A percentile compares a stretch with the other conserved stretches of the same genome.
Evolutionary conservation across 179 eudicot species (phyloP).

Genomic region (Drosera spatulata): DNA sequence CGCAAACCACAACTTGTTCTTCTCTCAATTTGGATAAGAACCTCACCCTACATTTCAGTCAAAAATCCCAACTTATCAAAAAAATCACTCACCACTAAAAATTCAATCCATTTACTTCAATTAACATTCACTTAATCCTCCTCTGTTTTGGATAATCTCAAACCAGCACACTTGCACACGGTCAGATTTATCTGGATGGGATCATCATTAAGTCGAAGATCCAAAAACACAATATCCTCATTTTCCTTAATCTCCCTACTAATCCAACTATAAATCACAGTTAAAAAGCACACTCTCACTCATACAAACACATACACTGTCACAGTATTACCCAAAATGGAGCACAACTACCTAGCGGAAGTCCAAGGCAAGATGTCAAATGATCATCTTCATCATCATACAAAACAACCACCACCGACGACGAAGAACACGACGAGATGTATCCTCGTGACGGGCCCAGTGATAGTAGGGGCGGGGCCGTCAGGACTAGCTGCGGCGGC

Average conservation of each 20-base stretch:
- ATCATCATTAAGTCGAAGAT: too few species aligned
- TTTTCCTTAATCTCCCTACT: too few species aligned
- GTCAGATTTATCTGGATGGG: too few species aligned
- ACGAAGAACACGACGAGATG: constrained; percentile 4
- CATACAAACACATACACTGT: neutral
- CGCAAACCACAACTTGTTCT: constrained; percentile 19
- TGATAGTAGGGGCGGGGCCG: constrained; percentile 7
- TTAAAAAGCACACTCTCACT: neutral
- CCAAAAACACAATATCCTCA: too few species aligned
- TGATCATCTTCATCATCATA: constrained; percentile 11
- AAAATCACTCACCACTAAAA: too few species aligned
- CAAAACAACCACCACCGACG: neutral
- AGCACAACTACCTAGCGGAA: constrained; percentile 12
- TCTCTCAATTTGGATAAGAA: neutral
- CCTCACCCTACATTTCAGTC: too few species aligned
- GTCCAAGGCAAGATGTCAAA: constrained; percentile 24
- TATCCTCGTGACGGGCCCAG: constrained; percentile 31
- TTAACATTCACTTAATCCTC: too few species aligned
- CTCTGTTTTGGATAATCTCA: too few species aligned
- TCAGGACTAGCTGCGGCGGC: constrained; percentile 59
- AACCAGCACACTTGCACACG: too few species aligned
- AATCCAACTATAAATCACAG: too few species aligned
- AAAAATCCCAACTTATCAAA: too few species aligned
- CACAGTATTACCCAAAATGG: neutral
- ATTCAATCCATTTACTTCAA: too few species aligned